Evolutionary conservation across 1,284 basidiomycete species (phyloP).

Genomic region (Ceratobasidium sp.): DNA sequence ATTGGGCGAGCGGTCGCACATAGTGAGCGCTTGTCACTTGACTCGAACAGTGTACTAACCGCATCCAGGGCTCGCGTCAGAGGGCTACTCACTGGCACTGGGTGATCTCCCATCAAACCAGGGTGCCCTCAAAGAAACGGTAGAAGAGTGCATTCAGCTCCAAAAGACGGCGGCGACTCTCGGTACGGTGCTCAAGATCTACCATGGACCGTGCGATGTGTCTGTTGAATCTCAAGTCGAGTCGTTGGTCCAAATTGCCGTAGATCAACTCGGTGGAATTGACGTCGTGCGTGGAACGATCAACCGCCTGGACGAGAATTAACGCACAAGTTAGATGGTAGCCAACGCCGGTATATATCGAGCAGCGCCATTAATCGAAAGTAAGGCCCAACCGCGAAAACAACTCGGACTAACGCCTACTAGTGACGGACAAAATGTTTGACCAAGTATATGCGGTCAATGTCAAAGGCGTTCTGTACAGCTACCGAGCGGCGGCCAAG

Average conservation of each 20-base stretch:
- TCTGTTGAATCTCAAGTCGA: constrained; percentile 14
- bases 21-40: background rate
- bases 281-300: constrained; percentile 8
- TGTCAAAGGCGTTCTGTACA: constrained; percentile 43
- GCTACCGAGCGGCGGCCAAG: constrained; percentile 45
- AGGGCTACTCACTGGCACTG: constrained; percentile 27
- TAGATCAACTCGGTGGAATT: constrained; percentile 6
- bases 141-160: constrained; percentile 5
- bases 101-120: constrained; percentile 23
- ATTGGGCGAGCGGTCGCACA: constrained; percentile 26
- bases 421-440: constrained; percentile 35
- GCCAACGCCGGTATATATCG: constrained; percentile 34
- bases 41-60: background rate
- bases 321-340: constrained; percentile 12
- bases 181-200: background rate
- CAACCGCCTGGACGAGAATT: background rate
- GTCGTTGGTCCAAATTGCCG: background rate
- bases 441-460: constrained; percentile 43
- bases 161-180: background rate
- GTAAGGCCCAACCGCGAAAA: background rate
- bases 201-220: constrained; percentile 21
- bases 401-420: background rate
- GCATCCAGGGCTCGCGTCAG: constrained; percentile 8
- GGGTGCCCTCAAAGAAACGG: background rate
- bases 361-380: constrained; percentile 23